phyloP scores from a whole-genome alignment of 163 green algal species.

The Chlamydomonas reinhardtii region DNA sequence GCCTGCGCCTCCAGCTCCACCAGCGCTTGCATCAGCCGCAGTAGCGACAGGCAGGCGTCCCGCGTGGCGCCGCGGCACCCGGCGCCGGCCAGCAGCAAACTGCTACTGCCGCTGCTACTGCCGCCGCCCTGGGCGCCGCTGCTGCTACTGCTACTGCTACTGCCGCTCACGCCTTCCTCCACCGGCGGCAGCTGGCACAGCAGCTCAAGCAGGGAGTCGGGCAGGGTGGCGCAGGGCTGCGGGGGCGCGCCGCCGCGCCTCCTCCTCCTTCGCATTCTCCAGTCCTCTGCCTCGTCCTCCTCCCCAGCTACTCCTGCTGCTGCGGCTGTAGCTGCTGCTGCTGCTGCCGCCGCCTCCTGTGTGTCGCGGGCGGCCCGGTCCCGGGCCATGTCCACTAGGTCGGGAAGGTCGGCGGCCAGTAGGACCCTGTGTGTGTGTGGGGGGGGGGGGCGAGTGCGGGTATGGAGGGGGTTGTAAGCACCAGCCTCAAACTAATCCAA shows the following conservation, averaged over 20 bases:
- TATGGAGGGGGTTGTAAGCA: too few species aligned
- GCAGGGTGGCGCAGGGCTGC: not conserved
- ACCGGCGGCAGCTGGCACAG: slow-evolving; percentile 27
- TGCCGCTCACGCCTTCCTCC: slow-evolving; percentile 3
- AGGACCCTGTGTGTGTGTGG: not conserved
- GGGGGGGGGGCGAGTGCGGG: not conserved
- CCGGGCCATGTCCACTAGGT: not conserved
- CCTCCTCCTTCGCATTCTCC: too few species aligned
- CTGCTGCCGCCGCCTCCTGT: not conserved
- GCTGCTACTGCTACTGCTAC: not conserved
- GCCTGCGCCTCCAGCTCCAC: not conserved
- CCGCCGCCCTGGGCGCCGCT: not conserved
- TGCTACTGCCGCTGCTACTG: too few species aligned
- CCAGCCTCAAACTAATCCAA: too few species aligned
- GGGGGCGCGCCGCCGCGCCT: too few species aligned
- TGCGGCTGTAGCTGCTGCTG: not conserved
- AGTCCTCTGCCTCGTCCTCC: not conserved
- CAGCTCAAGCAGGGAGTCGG: slow-evolving; percentile 17
- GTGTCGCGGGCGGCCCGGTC: not conserved
- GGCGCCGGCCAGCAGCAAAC: too few species aligned
- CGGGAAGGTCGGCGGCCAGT: not conserved
- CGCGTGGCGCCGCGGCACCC: slow-evolving; percentile 5
- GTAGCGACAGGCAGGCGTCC: slow-evolving; percentile 22
- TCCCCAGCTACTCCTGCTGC: not conserved
- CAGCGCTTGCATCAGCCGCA: slow-evolving; percentile 27